Evolutionary conservation across 2,329 filamentous ascomycete species (phyloP).

Genomic region (Lojkania enalia): DNA sequence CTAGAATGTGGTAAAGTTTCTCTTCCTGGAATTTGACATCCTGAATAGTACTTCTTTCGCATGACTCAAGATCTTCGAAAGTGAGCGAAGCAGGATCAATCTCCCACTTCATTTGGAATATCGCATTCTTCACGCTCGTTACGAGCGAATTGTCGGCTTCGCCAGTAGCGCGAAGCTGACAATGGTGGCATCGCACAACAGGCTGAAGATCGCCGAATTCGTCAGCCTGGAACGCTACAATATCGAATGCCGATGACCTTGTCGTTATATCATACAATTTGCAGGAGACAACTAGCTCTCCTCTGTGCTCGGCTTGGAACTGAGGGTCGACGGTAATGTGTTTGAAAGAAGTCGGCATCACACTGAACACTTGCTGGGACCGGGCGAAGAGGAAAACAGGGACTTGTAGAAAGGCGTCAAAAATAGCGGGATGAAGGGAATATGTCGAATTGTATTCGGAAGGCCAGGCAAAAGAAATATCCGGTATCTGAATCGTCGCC

Average conservation of each 20-base stretch:
- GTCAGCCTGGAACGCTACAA: not conserved
- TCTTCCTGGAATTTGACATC: not conserved
- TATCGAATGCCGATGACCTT: not conserved
- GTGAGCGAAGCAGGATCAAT: not conserved
- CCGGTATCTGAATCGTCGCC: not conserved
- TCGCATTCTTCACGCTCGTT: not conserved
- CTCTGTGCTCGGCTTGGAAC: not conserved
- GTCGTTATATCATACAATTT: not conserved
- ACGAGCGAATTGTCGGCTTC: not conserved
- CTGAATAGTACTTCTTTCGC: not conserved
- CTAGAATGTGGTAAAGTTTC: constrained; percentile 1
- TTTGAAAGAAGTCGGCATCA: not conserved
- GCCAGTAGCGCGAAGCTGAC: not conserved
- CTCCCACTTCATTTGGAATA: not conserved
- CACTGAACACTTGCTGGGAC: not conserved
- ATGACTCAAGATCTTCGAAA: not conserved
- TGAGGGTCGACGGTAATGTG: not conserved
- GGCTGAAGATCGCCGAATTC: not conserved
- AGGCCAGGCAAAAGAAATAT: not conserved
- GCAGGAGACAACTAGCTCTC: not conserved
- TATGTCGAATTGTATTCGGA: not conserved
- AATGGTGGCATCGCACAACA: not conserved
- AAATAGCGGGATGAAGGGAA: constrained; percentile 3
- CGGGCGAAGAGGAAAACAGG: not conserved
- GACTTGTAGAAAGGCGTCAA: constrained; percentile 6